Evolutionary conservation across 2,329 filamentous ascomycete genomes (phyloP).

Genomic region (Xylariaceae sp.): DNA sequence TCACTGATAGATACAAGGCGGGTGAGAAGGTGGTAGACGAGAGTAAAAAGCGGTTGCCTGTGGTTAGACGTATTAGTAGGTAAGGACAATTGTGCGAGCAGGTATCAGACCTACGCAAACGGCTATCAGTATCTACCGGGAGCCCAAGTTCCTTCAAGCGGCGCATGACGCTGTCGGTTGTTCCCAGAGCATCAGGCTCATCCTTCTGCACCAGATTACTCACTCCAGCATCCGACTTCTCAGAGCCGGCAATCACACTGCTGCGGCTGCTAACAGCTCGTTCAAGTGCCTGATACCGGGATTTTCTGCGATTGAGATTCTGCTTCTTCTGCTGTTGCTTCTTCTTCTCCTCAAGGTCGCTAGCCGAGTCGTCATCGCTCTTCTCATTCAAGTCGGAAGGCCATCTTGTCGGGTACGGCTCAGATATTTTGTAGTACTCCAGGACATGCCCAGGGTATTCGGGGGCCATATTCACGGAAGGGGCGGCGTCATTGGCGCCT

Average conservation of each 20-base stretch:
- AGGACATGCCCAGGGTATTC: slow-evolving; percentile 74
- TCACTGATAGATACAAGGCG: slow-evolving; percentile 83
- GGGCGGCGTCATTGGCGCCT: slow-evolving; percentile 1
- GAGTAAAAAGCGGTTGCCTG: slow-evolving; percentile 87
- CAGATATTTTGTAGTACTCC: slow-evolving; percentile 84
- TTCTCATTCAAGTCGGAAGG: slow-evolving; percentile 66
- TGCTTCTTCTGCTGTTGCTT: slow-evolving; percentile 42
- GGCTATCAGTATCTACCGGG: slow-evolving; percentile 77
- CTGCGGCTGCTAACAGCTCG: slow-evolving; percentile 65
- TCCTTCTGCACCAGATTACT: slow-evolving; percentile 83
- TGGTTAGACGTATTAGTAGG: not conserved
- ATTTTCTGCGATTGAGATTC: slow-evolving; percentile 59
- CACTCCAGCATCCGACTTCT: slow-evolving; percentile 60
- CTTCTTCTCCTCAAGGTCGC: slow-evolving; percentile 45
- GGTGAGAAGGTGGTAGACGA: slow-evolving; percentile 96
- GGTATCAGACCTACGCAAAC: slow-evolving; percentile 58
- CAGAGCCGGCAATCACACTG: slow-evolving; percentile 62
- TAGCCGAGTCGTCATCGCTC: slow-evolving; percentile 58
- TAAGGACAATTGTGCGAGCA: not conserved
- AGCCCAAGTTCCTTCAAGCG: slow-evolving; percentile 73
- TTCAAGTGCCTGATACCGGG: slow-evolving; percentile 81
- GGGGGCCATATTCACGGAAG: slow-evolving; percentile 44
- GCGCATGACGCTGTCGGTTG: slow-evolving; percentile 78
- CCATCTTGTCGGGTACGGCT: slow-evolving; percentile 78
- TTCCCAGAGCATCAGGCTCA: slow-evolving; percentile 88